phyloP scores from a whole-genome alignment of 129 eudicot genomes.

The Helianthus annuus region DNA sequence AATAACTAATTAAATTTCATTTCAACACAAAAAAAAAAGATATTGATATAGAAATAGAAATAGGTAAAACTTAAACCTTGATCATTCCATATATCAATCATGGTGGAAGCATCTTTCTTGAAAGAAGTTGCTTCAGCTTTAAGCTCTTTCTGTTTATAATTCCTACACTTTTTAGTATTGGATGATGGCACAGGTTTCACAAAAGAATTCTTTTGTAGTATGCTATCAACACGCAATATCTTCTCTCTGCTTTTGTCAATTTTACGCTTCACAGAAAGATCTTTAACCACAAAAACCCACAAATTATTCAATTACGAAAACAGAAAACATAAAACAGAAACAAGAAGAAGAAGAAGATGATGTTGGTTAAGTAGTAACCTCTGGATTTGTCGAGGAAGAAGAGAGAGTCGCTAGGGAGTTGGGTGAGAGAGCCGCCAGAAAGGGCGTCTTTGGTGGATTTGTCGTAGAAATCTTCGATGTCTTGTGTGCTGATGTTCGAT shows the following conservation, averaged over 20 bases:
- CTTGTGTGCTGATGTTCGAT: conserved; percentile 78
- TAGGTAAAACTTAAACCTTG: conserved; percentile 28
- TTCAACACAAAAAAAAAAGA: no score
- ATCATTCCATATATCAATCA: conserved; percentile 69
- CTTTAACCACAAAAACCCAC: conserved; percentile 33
- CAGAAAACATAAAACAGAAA: background rate
- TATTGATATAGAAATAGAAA: no score
- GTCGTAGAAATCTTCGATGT: conserved; percentile 68
- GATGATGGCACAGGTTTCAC: conserved; percentile 75
- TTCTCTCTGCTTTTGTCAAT: conserved; percentile 59
- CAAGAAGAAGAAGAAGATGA: background rate
- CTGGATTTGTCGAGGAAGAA: conserved; percentile 62
- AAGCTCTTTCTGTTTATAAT: conserved; percentile 33
- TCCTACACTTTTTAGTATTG: conserved; percentile 47
- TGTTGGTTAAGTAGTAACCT: background rate
- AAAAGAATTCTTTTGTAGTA: conserved; percentile 67
- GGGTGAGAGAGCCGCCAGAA: conserved; percentile 79
- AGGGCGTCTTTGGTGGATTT: conserved; percentile 82
- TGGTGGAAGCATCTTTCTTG: conserved; percentile 49
- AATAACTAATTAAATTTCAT: background rate
- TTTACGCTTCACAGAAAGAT: conserved; percentile 78
- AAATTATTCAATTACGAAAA: background rate
- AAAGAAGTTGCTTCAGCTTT: conserved; percentile 21
- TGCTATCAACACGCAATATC: conserved; percentile 66
- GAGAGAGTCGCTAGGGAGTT: conserved; percentile 58